Evolutionary conservation across 208 protist genomes (phyloP), one percentile per base, ranked within the genome.

Genomic region (Zelonia costaricensis): DNA sequence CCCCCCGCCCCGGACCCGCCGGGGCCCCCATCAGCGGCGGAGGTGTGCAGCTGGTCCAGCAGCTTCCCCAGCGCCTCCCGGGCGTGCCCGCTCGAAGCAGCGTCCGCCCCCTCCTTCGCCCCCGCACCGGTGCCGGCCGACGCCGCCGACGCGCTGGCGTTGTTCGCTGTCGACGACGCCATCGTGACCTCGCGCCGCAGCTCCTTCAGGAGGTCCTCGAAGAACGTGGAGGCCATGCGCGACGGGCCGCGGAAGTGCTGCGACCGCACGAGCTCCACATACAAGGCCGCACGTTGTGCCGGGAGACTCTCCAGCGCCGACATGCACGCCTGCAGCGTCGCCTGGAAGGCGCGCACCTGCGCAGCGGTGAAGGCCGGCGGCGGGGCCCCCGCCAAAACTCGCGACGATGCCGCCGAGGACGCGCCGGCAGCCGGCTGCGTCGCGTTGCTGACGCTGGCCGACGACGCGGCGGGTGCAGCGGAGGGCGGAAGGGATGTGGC

Each of bases 241-340:
- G 81, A 80, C 25, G 80, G 82, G 18, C 48, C 53, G 31, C 33
- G 49, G 42, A 80, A 61, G 53, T 73, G 57, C 57, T 83, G 76
- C 47, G 80, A 58, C 23, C 75, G 69, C 13, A 85, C 59, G 13
- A 87, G 57, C 28, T 83, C 77, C 0, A 80, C 15, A 61, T 91
- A 94, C 54, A 78, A 59, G n/a, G 60, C 46, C 10, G 71, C 72
- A 7, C 78, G 67, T 4, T 73, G 47, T 20, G 67, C 27, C 7
- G 80, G 84, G 27, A 94, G 80, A 8, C 58, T 47, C 67, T 91
- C 84, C 65, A 94, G 65, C 56, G 87, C 62, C 7, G 72, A 72
- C 25, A 74, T 45, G 39, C 78, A 90, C 36, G 63, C 66, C 33
- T 86, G 81, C 51, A 94, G 62, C 30, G 74, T 73, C 12, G 76